A percentile compares a stretch with the other conserved stretches of the same genome.
Evolutionary conservation across 768 basidiomycete genomes (phyloP).

Genomic region (Trametes coccinea): DNA sequence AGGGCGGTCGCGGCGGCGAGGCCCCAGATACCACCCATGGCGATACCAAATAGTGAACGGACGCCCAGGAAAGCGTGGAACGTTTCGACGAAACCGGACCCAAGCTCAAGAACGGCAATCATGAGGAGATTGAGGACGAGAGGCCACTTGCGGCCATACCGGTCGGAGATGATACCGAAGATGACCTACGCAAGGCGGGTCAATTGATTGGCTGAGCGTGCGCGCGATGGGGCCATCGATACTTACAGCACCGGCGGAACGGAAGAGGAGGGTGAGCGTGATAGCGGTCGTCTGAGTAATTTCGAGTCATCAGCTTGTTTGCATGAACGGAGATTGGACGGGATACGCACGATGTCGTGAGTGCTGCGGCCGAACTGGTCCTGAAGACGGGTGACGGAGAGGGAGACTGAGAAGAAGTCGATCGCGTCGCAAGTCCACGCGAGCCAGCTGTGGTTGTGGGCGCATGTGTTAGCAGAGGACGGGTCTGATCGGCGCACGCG

Average conservation of each 20-base stretch:
- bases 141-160: slow-evolving; percentile 94
- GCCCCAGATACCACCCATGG: slow-evolving; percentile 92
- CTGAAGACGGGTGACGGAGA: slow-evolving; percentile 50
- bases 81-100: slow-evolving; percentile 76
- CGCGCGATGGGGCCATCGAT: not conserved
- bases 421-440: slow-evolving; percentile 88
- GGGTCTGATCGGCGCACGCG: slow-evolving; percentile 8
- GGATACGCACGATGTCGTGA: slow-evolving; percentile 43
- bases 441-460: slow-evolving; percentile 55
- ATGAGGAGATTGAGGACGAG: slow-evolving; percentile 74
- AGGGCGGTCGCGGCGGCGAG: slow-evolving; percentile 78
- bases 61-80: slow-evolving; percentile 80
- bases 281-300: slow-evolving; percentile 67
- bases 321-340: not conserved
- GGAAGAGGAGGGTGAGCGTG: slow-evolving; percentile 91
- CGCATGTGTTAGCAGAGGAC: slow-evolving; percentile 1
- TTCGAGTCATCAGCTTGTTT: slow-evolving; percentile 9
- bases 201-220: not conserved
- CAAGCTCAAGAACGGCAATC: slow-evolving; percentile 72
- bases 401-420: slow-evolving; percentile 81
- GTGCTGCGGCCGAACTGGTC: slow-evolving; percentile 47
- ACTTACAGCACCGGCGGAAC: slow-evolving; percentile 70
- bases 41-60: slow-evolving; percentile 81
- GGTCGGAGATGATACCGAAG: slow-evolving; percentile 85
- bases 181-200: slow-evolving; percentile 42